Percentiles rank a stretch among this genome's conserved stretches.
phyloP scores from a whole-genome alignment of 768 basidiomycete species.

The Postia placenta region DNA sequence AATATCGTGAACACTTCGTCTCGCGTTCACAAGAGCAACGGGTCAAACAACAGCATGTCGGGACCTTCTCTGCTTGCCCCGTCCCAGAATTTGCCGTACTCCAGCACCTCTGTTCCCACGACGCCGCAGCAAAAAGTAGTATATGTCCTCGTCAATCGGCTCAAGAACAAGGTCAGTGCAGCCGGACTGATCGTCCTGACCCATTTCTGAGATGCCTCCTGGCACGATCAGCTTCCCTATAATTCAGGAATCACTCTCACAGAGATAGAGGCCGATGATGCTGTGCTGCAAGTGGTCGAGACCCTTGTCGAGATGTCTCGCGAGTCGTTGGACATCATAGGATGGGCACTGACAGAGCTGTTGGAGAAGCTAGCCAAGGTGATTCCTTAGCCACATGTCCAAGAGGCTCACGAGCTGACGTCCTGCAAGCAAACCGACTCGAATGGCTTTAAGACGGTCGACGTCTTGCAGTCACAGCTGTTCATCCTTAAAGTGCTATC shows the following conservation, averaged over 20 bases:
- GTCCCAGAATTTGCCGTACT: conserved; percentile 24
- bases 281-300: conserved; percentile 70
- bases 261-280: conserved; percentile 67
- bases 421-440: conserved; percentile 44
- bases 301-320: conserved; percentile 74
- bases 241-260: conserved; percentile 74
- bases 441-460: conserved; percentile 49
- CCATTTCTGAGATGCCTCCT: not conserved
- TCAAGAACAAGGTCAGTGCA: conserved; percentile 66
- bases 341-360: conserved; percentile 69
- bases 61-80: conserved; percentile 10
- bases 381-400: conserved; percentile 8
- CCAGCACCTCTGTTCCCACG: conserved; percentile 20
- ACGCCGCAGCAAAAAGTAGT: conserved; percentile 81
- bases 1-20: conserved; percentile 29
- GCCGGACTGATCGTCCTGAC: conserved; percentile 8
- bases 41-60: conserved; percentile 36
- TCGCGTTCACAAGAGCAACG: conserved; percentile 56
- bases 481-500: conserved; percentile 80
- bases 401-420: not conserved
- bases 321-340: conserved; percentile 76
- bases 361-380: conserved; percentile 78
- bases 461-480: conserved; percentile 81
- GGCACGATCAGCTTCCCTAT: conserved; percentile 61
- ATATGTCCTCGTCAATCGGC: conserved; percentile 68